Percentiles rank a stretch among this genome's conserved stretches.
phyloP scores from a whole-genome alignment of 2,329 filamentous ascomycete genomes.

The Penicillium sp. region DNA sequence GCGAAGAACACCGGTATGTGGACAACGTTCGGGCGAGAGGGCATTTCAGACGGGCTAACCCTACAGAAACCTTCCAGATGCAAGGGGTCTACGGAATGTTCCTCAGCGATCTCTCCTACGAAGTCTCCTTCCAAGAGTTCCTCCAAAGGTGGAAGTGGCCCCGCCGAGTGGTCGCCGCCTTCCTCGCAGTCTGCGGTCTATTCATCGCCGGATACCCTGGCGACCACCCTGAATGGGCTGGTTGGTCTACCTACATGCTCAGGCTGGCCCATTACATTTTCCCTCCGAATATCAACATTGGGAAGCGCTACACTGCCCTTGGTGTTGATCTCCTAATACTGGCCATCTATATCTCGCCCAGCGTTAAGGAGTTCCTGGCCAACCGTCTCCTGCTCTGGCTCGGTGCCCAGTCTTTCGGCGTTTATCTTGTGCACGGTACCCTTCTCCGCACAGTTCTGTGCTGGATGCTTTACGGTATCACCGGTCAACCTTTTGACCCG shows the following conservation, averaged over 20 bases:
- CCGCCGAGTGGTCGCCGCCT: conserved; percentile 44
- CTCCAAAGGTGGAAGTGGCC: conserved; percentile 47
- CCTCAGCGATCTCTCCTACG: conserved; percentile 56
- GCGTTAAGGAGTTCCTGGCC: conserved; percentile 55
- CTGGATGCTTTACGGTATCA: conserved; percentile 59
- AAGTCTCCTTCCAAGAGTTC: conserved; percentile 52
- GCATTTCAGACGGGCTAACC: not conserved
- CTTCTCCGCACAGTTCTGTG: conserved; percentile 57
- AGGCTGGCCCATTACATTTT: conserved; percentile 51
- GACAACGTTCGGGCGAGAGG: not conserved
- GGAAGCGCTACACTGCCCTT: conserved; percentile 54
- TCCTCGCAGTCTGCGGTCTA: conserved; percentile 52
- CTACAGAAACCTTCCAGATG: conserved; percentile 59
- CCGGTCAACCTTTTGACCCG: conserved; percentile 48
- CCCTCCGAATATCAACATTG: conserved; percentile 50
- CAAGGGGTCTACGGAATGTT: conserved; percentile 60
- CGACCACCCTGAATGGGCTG: conserved; percentile 55
- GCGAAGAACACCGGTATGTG: conserved; percentile 52
- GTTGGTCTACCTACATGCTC: conserved; percentile 55
- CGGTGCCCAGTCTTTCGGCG: conserved; percentile 60
- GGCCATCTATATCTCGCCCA: conserved; percentile 57
- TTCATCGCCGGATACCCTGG: conserved; percentile 57
- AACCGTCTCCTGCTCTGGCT: conserved; percentile 59
- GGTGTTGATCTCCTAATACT: conserved; percentile 56
- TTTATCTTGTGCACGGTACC: conserved; percentile 61